Conservation (phyloP, 805 yeast species). For the Grigorovia jiainica region DNA sequence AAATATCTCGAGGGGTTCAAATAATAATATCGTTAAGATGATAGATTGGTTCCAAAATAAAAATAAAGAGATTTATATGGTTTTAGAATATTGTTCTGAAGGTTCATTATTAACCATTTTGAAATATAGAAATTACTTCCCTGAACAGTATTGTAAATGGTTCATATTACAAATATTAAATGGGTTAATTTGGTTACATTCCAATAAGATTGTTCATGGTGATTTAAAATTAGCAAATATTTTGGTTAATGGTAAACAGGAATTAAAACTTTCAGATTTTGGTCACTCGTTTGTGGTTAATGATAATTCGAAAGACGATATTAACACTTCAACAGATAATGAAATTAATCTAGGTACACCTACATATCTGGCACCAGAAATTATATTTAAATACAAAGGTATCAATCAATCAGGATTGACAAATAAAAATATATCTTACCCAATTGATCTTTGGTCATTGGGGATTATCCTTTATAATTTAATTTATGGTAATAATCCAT, state of each 20-base stretch:
- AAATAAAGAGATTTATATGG: neutral
- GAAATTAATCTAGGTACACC: slow-evolving; percentile 61
- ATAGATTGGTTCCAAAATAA: slow-evolving; percentile 2
- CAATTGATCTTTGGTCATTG: slow-evolving; percentile 92
- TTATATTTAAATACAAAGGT: slow-evolving; percentile 20
- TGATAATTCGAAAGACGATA: slow-evolving; percentile 41
- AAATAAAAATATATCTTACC: slow-evolving; percentile 73
- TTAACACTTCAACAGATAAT: neutral
- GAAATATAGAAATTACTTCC: slow-evolving; percentile 43
- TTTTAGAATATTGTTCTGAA: slow-evolving; percentile 2
- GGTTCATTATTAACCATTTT: slow-evolving; percentile 1
- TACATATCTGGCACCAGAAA: slow-evolving; percentile 95
- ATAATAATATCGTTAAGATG: slow-evolving; percentile 22
- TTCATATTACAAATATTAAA: slow-evolving; percentile 86
- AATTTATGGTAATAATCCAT: slow-evolving; percentile 44
- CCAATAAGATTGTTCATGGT: slow-evolving; percentile 39
- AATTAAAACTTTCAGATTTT: slow-evolving; percentile 58
- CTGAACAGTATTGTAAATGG: slow-evolving; percentile 39
- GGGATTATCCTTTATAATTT: slow-evolving; percentile 91
- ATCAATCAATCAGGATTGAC: slow-evolving; percentile 53
- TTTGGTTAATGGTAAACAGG: slow-evolving; percentile 29
- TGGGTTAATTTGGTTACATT: slow-evolving; percentile 83
- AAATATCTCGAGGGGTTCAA: slow-evolving; percentile 45
- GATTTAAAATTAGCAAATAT: slow-evolving; percentile 9
- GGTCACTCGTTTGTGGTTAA: slow-evolving; percentile 56